These are phyloP conservation scores for Pichia sp. DNA, from an alignment of 1,139 yeast species.

Conservation along the genomic window DNA sequence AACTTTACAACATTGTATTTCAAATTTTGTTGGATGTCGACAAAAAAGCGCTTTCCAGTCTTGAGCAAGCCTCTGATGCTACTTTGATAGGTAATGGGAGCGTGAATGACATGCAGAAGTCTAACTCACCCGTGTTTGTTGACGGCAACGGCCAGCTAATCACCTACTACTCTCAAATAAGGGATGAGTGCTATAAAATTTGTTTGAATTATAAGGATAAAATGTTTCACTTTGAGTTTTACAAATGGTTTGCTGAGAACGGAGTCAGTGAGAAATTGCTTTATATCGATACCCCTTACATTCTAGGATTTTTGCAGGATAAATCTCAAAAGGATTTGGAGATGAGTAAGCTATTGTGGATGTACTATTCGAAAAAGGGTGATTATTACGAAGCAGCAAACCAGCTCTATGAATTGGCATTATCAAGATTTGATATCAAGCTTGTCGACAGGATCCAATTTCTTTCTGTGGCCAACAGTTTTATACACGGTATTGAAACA, in stretches of 20 bases:
- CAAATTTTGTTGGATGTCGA: constrained; percentile 70
- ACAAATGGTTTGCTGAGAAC: constrained; percentile 85
- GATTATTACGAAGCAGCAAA: constrained; percentile 79
- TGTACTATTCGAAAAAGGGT: constrained; percentile 80
- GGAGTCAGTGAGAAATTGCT: constrained; percentile 74
- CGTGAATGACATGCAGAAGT: constrained; percentile 1
- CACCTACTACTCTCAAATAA: constrained; percentile 53
- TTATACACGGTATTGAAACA: constrained; percentile 81
- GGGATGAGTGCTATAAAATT: constrained; percentile 70
- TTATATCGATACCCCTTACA: constrained; percentile 75
- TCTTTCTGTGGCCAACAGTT: constrained; percentile 88
- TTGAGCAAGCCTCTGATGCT: constrained; percentile 37
- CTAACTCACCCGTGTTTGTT: constrained; percentile 22
- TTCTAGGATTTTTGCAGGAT: constrained; percentile 72
- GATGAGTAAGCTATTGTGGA: constrained; percentile 82
- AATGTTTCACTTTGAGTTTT: constrained; percentile 81
- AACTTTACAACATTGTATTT: constrained; percentile 71
- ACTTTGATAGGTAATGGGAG: constrained; percentile 17
- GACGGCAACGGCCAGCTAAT: constrained; percentile 35
- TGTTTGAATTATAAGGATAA: constrained; percentile 76
- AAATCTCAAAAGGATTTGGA: constrained; percentile 63
- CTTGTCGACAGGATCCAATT: constrained; percentile 79
- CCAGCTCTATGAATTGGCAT: constrained; percentile 68
- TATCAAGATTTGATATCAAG: constrained; percentile 65
- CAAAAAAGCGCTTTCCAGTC: constrained; percentile 52